Conservation (phyloP, 75 land plant species). For the Chamaecyparis obtusa region DNA sequence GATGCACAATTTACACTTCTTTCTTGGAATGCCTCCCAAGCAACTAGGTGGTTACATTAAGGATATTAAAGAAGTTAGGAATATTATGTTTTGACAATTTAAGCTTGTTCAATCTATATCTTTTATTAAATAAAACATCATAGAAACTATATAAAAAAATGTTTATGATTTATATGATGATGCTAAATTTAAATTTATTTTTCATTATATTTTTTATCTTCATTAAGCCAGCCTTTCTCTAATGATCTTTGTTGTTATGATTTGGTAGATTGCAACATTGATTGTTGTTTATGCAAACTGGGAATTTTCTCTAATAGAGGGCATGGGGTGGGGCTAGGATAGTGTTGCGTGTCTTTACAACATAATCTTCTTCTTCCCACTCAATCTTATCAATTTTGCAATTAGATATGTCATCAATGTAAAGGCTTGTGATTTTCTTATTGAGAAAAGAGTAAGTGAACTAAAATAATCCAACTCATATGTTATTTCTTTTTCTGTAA, state of each 20-base stretch:
- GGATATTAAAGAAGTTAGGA: not conserved
- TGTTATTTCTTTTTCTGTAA: not conserved
- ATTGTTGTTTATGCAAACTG: slow-evolving; percentile 43
- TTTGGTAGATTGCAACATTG: too few species aligned
- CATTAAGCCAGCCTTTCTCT: too few species aligned
- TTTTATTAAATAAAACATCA: too few species aligned
- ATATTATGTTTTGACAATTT: too few species aligned
- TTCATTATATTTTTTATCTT: too few species aligned
- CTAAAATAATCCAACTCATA: not conserved
- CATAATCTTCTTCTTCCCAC: too few species aligned
- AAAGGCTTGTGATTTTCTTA: slow-evolving; percentile 56
- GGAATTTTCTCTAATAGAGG: slow-evolving; percentile 40
- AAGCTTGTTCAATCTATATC: too few species aligned
- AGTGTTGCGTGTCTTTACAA: slow-evolving; percentile 67
- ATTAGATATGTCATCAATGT: too few species aligned
- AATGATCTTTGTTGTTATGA: too few species aligned
- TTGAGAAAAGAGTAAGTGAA: slow-evolving; percentile 45
- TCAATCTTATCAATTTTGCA: too few species aligned
- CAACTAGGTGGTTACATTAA: not conserved
- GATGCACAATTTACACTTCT: not conserved
- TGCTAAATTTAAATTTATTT: not conserved
- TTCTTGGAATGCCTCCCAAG: not conserved
- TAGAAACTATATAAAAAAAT: too few species aligned
- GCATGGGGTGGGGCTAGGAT: slow-evolving; percentile 72
- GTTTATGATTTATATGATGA: not conserved